A percentile compares a stretch with the other conserved stretches of the same genome.
These are phyloP conservation scores for Teunomyces pallodes DNA, from an alignment of 805 yeast species.

Conservation along the genomic window DNA sequence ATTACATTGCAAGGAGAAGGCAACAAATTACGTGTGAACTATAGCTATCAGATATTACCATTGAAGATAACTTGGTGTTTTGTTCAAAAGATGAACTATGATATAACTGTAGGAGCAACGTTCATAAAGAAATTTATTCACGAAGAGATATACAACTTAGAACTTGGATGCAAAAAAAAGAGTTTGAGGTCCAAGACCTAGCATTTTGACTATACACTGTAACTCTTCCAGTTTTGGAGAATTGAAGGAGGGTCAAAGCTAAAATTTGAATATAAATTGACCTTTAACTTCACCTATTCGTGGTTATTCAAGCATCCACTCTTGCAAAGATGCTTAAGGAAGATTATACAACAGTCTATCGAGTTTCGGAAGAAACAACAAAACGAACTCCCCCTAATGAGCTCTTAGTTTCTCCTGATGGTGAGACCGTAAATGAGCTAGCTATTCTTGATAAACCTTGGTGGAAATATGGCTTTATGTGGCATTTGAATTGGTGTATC, in stretches of 20 bases:
- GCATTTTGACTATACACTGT: too few species aligned
- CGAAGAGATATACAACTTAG: too few species aligned
- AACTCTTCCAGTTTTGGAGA: neutral
- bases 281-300: neutral
- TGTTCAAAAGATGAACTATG: too few species aligned
- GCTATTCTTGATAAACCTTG: constrained; percentile 21
- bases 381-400: neutral
- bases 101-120: too few species aligned
- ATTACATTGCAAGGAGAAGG: too few species aligned
- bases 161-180: neutral
- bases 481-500: constrained; percentile 34
- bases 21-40: too few species aligned
- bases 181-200: too few species aligned
- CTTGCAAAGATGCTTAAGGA: neutral
- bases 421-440: constrained; percentile 1
- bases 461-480: constrained; percentile 37
- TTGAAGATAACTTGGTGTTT: too few species aligned
- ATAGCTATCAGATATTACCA: too few species aligned
- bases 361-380: neutral
- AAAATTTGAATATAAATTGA: neutral
- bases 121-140: too few species aligned
- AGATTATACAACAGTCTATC: neutral
- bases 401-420: neutral
- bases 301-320: neutral
- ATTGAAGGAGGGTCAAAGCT: neutral